Conservation (phyloP, 805 yeast species). For the Metschnikowia chrysomelidarum region DNA sequence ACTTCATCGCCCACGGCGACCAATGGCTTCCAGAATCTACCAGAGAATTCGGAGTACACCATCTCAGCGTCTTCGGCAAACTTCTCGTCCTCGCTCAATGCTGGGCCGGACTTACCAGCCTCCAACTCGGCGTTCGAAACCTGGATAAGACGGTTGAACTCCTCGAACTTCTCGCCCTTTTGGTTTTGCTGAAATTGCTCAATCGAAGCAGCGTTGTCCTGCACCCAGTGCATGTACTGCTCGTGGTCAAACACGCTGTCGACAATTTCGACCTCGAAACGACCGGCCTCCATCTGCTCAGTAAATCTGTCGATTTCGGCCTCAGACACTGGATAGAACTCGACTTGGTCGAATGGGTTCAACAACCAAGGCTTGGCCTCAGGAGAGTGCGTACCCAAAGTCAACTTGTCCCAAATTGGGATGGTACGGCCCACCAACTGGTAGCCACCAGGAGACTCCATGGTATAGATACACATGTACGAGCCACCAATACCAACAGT, state of each 20-base stretch:
- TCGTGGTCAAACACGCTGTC: slow-evolving; percentile 82
- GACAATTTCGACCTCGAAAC: slow-evolving; percentile 68
- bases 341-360: slow-evolving; percentile 90
- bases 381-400: slow-evolving; percentile 63
- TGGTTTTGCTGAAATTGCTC: slow-evolving; percentile 63
- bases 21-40: slow-evolving; percentile 93
- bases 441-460: slow-evolving; percentile 98
- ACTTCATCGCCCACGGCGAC: slow-evolving; percentile 78
- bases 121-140: slow-evolving; percentile 73
- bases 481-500: slow-evolving; percentile 98
- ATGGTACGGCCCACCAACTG: slow-evolving; percentile 95
- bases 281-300: slow-evolving; percentile 78
- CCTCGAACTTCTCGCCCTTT: slow-evolving; percentile 79
- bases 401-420: slow-evolving; percentile 95
- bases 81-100: slow-evolving; percentile 45
- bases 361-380: slow-evolving; percentile 80
- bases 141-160: slow-evolving; percentile 81
- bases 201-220: slow-evolving; percentile 69
- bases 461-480: slow-evolving; percentile 98
- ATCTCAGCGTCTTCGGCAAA: slow-evolving; percentile 77
- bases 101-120: slow-evolving; percentile 44
- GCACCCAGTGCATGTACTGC: slow-evolving; percentile 75
- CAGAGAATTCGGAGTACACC: slow-evolving; percentile 94
- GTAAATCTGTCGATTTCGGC: slow-evolving; percentile 69
- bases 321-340: slow-evolving; percentile 89